phyloP scores from a whole-genome alignment of 805 yeast genomes.

The Kuraishia molischiana region DNA sequence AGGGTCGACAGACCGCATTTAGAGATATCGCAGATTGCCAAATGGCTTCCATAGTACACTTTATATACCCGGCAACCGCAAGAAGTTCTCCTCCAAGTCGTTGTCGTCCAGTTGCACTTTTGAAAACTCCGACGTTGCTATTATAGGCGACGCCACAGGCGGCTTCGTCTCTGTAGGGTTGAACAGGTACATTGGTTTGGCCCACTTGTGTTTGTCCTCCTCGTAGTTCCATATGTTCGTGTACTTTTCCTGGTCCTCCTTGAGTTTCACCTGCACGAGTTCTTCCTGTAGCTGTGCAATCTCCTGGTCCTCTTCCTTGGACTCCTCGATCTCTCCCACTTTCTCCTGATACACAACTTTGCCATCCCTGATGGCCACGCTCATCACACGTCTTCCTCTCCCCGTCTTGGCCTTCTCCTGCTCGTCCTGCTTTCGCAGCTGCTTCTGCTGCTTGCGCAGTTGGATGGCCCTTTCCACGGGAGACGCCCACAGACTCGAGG shows the following conservation, averaged over 20 bases:
- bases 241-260: constrained; percentile 21
- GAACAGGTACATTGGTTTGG: constrained; percentile 23
- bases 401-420: constrained; percentile 54
- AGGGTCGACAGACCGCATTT: constrained; percentile 8
- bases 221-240: constrained; percentile 51
- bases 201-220: constrained; percentile 44
- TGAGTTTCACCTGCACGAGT: constrained; percentile 23
- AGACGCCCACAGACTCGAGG: constrained; percentile 73
- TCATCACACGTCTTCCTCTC: constrained; percentile 63
- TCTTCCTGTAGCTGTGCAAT: constrained; percentile 22
- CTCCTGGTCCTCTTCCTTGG: constrained; percentile 14
- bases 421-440: constrained; percentile 53
- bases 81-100: constrained; percentile 18
- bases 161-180: not conserved
- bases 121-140: constrained; percentile 1
- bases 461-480: constrained; percentile 80
- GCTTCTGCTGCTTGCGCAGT: constrained; percentile 77
- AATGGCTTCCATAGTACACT: constrained; percentile 5
- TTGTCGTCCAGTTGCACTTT: constrained; percentile 20
- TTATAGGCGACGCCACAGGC: constrained; percentile 5
- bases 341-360: constrained; percentile 59
- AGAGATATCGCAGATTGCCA: constrained; percentile 7
- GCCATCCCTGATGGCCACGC: constrained; percentile 73
- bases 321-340: constrained; percentile 4
- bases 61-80: constrained; percentile 13